phyloP scores from a whole-genome alignment of 352 stramenopile genomes.

The Phytopythium montanum region DNA sequence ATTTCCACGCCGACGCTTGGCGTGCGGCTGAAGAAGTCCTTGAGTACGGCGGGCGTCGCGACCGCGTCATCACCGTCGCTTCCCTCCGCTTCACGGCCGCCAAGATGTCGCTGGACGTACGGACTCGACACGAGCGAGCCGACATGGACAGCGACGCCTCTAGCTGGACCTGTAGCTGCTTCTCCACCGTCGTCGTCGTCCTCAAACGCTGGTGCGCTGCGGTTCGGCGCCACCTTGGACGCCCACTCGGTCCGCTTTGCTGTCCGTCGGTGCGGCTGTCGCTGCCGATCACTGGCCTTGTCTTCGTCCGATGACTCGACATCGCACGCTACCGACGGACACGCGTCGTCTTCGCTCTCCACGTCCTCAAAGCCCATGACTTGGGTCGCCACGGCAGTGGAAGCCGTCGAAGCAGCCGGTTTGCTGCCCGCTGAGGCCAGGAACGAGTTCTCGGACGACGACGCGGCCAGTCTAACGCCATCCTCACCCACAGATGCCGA shows the following conservation, averaged over 20 bases:
- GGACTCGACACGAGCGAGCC: not conserved
- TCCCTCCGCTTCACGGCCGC: not conserved
- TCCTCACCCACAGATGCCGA: not conserved
- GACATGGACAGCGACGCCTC: not conserved
- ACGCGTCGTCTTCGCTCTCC: constrained; percentile 9
- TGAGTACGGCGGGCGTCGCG: constrained; percentile 36
- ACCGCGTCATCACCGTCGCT: constrained; percentile 10
- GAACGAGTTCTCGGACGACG: constrained; percentile 27
- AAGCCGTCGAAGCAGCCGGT: not conserved
- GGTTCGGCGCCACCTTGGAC: constrained; percentile 18
- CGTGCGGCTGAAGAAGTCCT: constrained; percentile 59
- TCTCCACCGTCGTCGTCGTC: constrained; percentile 5
- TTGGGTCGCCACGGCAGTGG: not conserved
- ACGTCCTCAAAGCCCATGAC: constrained; percentile 1
- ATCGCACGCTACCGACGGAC: constrained; percentile 32
- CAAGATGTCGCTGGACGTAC: not conserved
- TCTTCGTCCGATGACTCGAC: constrained; percentile 21
- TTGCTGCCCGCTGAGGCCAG: not conserved
- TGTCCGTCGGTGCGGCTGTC: not conserved
- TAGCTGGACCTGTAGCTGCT: not conserved
- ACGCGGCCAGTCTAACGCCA: constrained; percentile 14
- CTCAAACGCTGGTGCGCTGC: constrained; percentile 2
- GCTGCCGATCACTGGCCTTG: not conserved
- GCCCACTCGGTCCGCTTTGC: not conserved
- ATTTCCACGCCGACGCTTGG: constrained; percentile 29